phyloP scores from a whole-genome alignment of 2,329 filamentous ascomycete genomes.

The Elsinoe australis region DNA sequence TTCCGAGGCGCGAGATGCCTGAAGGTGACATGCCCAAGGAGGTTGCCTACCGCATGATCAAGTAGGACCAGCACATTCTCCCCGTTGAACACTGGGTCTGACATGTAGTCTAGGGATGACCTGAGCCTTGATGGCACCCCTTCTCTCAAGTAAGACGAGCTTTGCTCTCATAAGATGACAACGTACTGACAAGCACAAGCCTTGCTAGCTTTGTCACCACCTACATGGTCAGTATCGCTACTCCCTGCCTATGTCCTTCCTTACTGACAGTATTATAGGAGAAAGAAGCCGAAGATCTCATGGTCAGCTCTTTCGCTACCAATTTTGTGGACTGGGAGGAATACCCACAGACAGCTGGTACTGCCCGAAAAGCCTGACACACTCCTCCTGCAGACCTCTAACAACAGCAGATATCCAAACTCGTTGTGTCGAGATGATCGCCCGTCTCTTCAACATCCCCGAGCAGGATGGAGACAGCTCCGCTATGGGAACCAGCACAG shows the following conservation, averaged over 20 bases:
- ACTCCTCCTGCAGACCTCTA: too few relatives aligned
- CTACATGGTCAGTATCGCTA: slow-evolving; percentile 63
- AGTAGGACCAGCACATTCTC: slow-evolving; percentile 33
- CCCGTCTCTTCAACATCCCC: slow-evolving; percentile 77
- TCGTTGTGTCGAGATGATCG: slow-evolving; percentile 70
- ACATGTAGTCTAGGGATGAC: slow-evolving; percentile 52
- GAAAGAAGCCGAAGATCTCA: slow-evolving; percentile 91
- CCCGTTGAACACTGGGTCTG: slow-evolving; percentile 11
- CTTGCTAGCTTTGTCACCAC: slow-evolving; percentile 91
- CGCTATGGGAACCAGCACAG: slow-evolving; percentile 73
- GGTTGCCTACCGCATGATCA: slow-evolving; percentile 94
- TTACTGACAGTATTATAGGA: slow-evolving; percentile 48
- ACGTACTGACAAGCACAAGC: slow-evolving; percentile 40
- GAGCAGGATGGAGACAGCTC: slow-evolving; percentile 41
- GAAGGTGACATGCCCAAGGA: slow-evolving; percentile 84
- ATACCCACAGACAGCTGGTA: too few relatives aligned
- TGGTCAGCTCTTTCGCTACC: slow-evolving; percentile 84
- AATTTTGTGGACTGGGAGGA: slow-evolving; percentile 63
- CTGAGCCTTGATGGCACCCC: slow-evolving; percentile 86
- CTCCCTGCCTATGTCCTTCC: neutral
- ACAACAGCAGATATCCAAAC: slow-evolving; percentile 59
- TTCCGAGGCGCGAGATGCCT: slow-evolving; percentile 80
- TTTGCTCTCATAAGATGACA: neutral
- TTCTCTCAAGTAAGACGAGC: slow-evolving; percentile 62
- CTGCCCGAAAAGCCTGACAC: too few relatives aligned